Base-by-base conservation (phyloP, 2,329 filamentous ascomycete genomes). In the Pseudocercospora vitis region DNA sequence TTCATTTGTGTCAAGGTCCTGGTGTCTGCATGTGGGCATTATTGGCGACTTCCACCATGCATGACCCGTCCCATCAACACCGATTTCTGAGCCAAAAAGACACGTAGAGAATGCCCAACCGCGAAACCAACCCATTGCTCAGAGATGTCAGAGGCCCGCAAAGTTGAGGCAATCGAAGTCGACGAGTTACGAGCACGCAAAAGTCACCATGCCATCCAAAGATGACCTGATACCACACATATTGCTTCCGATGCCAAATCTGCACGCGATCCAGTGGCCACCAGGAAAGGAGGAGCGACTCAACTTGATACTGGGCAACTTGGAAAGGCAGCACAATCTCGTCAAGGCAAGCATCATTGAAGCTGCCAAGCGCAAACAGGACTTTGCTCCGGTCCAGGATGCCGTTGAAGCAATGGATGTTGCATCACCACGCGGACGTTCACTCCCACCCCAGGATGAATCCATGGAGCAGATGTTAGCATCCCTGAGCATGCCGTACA, bases 261-360 rank as follows among this genome's bases (percentile, higher is more conserved):
- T 59, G 12, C 50, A 57, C 14, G 28, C 53, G 16, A 29, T 57
- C 24, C 62, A 52, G 18, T 55, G 39, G 26, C 48, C 45, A 9
- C 37, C 32, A 9, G 54, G 37, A 19, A 53, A 52, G 48, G 58
- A 61, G 46, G 53, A 62, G 16, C 50, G 52, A 5, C 52, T 65
- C 23, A 52, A 57, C 16, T 52, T 50, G 47, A 65, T 65, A 45
- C 59, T 65, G 24, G 24, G 55, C 12, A 65, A 65, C 29, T 50
- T 65, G 18, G 62, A 65, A 5, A 50, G 53, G 8, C 53, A 62
- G 14, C 58, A 65, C 4, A 53, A 61, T 31, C 35, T 21, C 6
- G 44, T 50, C 3, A 50, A 50, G 14, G 11, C 53, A 28, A 57
- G 54, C 42, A 61, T 63, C 16, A 49, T 63, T 35, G 49, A 53